Base-by-base conservation (phyloP, 2,329 filamentous ascomycete genomes). In the Zasmidium citrigriseum region DNA sequence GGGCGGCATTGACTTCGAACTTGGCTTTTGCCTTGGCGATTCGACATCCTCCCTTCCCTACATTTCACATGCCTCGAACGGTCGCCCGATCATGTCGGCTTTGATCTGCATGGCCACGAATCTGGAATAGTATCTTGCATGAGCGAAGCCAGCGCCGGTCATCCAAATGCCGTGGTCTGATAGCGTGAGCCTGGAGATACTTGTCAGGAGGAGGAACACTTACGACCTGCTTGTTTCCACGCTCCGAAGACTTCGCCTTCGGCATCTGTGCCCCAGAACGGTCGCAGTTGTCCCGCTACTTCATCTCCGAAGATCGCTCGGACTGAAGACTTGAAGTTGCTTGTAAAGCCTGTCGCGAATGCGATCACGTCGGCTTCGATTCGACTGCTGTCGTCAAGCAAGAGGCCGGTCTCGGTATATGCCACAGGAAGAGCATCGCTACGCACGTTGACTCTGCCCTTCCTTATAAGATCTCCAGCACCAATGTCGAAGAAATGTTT, bases 401-500 rank as follows among this genome's bases (percentile, higher is more conserved):
- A 61, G 4, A 81, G 68, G 2, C 77, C 78, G 2, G 72, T 68
- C 3, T 71, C 66, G 0, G 76, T 72, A 53, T 77, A 76, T 1
- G 67, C 58, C 1, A 70, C 63, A 2, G 52, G 60, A 24, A 75
- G 70, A 9, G 73, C 68, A n/a, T 73, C 73, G 18, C 73, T 72
- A 64, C 78, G 76, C 49, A 80, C 69, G 54, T 74, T 75, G 58
- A 80, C 78, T 68, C 76, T 69, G n/a, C 77, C 75, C 12, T 76
- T 69, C 12, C 73, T 67, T 44, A 80, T 78, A 55, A 76, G 70
- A 34, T 70, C 68, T 0, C 72, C 76, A 3, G 73, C 71, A 0
- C 78, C 78, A 21, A 79, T 73, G 55, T 80, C 78, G 56, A 80
- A 73, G 62, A 79, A 80, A 63, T 80, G 78, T 0, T 78, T 76